Conservation (phyloP, 1,284 basidiomycete genomes). For the Boletellus sp. region DNA sequence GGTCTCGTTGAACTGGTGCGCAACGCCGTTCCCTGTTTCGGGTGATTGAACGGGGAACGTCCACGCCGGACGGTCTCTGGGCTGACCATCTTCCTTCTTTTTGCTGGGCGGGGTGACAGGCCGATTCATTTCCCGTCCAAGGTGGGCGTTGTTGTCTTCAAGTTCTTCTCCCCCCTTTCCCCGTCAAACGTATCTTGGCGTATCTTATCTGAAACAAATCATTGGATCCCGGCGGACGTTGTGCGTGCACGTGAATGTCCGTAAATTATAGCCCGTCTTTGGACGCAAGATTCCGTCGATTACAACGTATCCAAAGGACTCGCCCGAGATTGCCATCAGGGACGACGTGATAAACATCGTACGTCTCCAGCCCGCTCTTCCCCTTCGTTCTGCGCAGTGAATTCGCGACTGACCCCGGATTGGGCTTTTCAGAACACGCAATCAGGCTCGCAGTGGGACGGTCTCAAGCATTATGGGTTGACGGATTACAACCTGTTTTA, state of each 20-base stretch:
- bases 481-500: conserved; percentile 57
- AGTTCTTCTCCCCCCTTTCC: no score
- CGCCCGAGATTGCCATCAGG: conserved; percentile 35
- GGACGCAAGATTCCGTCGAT: conserved; percentile 52
- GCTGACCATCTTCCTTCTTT: no score
- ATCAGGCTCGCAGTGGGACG: conserved; percentile 76
- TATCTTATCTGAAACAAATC: no score
- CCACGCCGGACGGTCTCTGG: no score
- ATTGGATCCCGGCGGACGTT: no score
- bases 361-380: not conserved
- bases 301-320: conserved; percentile 35
- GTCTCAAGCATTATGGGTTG: conserved; percentile 60
- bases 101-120: conserved; percentile 34
- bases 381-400: not conserved
- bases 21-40: not conserved
- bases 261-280: conserved; percentile 49
- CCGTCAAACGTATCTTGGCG: no score
- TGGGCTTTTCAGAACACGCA: conserved; percentile 58
- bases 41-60: no score
- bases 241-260: no score
- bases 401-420: not conserved
- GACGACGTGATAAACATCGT: conserved; percentile 68
- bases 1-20: conserved; percentile 63
- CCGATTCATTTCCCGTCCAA: conserved; percentile 66
- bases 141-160: conserved; percentile 32